Percentiles rank a stretch among this genome's conserved stretches.
These are phyloP conservation scores for Picea sitchensis DNA, from an alignment of 75 land plant species.

Conservation along the genomic window DNA sequence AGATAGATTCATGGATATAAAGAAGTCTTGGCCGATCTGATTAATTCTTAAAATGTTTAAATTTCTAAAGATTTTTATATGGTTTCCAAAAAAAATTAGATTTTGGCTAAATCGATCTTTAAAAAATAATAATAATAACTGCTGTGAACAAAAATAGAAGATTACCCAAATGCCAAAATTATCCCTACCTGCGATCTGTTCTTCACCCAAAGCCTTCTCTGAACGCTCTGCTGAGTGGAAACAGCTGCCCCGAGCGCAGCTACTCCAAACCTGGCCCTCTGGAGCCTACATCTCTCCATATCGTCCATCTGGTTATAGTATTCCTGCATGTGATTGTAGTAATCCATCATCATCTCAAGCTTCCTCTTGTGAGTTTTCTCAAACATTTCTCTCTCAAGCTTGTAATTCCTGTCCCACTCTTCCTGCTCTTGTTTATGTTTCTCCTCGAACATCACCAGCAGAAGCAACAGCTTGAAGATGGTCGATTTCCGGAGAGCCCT, in stretches of 20 bases:
- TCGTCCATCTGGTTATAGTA: constrained; percentile 33
- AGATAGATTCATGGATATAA: too few species aligned
- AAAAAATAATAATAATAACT: too few species aligned
- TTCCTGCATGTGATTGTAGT: constrained; percentile 38
- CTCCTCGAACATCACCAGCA: constrained; percentile 29
- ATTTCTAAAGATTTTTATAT: too few species aligned
- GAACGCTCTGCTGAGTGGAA: constrained; percentile 49
- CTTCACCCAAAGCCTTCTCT: constrained; percentile 89
- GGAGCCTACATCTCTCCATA: constrained; percentile 25
- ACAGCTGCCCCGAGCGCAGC: constrained; percentile 43
- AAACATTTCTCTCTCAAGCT: constrained; percentile 26
- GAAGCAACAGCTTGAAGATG: constrained; percentile 18
- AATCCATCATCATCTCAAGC: constrained; percentile 31
- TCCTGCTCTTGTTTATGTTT: constrained; percentile 31
- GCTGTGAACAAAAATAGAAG: too few species aligned
- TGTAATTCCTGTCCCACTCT: constrained; percentile 28
- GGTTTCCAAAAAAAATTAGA: too few species aligned
- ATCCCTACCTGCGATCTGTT: constrained; percentile 40
- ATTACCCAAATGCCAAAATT: too few species aligned
- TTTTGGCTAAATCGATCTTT: too few species aligned
- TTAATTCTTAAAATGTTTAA: too few species aligned
- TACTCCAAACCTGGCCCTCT: constrained; percentile 24
- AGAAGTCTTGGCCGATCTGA: too few species aligned
- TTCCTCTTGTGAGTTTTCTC: constrained; percentile 38
- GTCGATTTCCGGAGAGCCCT: neutral